These are phyloP conservation scores for Trichoderma aggressivum DNA, from an alignment of 2,329 filamentous ascomycete genomes.

Conservation along the genomic window DNA sequence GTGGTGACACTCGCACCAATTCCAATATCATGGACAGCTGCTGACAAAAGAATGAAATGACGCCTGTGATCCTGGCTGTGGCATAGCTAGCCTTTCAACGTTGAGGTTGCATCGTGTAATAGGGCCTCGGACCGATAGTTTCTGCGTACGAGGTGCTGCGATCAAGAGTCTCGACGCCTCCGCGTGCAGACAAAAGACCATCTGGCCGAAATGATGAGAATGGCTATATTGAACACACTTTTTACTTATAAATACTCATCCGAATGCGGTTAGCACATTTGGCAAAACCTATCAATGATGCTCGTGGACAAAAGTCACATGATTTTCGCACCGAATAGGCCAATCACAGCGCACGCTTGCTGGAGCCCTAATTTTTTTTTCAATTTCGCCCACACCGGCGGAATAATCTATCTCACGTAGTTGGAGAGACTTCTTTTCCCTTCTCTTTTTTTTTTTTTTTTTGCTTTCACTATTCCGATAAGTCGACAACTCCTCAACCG, in stretches of 20 bases:
- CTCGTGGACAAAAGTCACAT: constrained; percentile 19
- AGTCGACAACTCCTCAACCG: constrained; percentile 17
- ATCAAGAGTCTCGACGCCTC: neutral
- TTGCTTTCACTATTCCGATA: constrained; percentile 11
- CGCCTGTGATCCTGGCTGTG: neutral
- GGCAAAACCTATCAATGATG: neutral
- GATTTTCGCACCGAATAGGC: neutral
- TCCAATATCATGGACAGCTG: neutral
- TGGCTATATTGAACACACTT: constrained; percentile 5
- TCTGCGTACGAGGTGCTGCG: neutral
- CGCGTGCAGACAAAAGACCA: neutral
- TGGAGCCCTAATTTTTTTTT: constrained; percentile 26
- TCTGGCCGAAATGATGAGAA: neutral
- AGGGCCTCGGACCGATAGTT: neutral
- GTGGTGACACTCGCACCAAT: neutral
- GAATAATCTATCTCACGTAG: constrained; percentile 8
- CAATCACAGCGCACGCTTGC: constrained; percentile 17
- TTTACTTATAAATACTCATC: constrained; percentile 14
- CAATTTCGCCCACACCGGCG: constrained; percentile 24
- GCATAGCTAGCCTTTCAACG: neutral
- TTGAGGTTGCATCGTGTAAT: neutral
- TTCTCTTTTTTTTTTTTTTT: neutral
- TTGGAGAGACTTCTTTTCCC: neutral
- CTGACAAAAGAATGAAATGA: neutral
- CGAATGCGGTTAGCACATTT: neutral